These are phyloP conservation scores for Vigna hirtella DNA, from an alignment of 306 rosid species.

Conservation along the genomic window DNA sequence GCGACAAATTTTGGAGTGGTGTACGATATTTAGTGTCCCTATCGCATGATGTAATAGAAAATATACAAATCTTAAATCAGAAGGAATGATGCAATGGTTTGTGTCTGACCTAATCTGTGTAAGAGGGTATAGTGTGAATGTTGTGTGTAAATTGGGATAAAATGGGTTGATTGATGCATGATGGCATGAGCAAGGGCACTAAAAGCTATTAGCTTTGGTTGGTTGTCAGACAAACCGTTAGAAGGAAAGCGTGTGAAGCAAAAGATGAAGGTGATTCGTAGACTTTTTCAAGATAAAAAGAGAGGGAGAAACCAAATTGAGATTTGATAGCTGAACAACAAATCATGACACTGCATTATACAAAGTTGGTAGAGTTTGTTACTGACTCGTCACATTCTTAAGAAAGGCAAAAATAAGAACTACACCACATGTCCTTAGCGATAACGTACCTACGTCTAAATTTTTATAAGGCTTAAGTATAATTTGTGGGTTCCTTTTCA, in stretches of 20 bases:
- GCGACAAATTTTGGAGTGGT: conserved; percentile 30
- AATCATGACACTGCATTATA: conserved; percentile 8
- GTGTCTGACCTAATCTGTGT: neutral
- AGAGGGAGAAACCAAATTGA: conserved; percentile 30
- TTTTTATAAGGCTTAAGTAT: neutral
- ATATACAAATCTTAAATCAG: conserved; percentile 38
- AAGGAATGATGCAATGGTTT: conserved; percentile 38
- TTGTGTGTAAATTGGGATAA: conserved; percentile 11
- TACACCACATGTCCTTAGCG: neutral
- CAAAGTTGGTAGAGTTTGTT: conserved; percentile 78
- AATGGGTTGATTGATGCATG: conserved; percentile 20
- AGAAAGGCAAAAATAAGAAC: conserved; percentile 11
- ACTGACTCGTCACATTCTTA: conserved; percentile 52
- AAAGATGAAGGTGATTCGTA: neutral
- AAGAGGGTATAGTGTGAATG: conserved; percentile 21
- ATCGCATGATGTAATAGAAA: neutral
- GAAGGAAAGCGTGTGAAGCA: conserved; percentile 48
- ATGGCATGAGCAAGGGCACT: neutral
- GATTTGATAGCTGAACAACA: conserved; percentile 74
- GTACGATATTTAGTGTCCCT: conserved; percentile 14
- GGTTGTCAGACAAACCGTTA: conserved; percentile 43
- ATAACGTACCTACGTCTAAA: neutral
- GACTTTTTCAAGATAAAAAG: conserved; percentile 10
- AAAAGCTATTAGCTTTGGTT: neutral
- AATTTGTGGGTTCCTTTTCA: conserved; percentile 49